phyloP scores from a whole-genome alignment of 192 early-diverging fungal species.

The Rhizoclosmatium sp. region DNA sequence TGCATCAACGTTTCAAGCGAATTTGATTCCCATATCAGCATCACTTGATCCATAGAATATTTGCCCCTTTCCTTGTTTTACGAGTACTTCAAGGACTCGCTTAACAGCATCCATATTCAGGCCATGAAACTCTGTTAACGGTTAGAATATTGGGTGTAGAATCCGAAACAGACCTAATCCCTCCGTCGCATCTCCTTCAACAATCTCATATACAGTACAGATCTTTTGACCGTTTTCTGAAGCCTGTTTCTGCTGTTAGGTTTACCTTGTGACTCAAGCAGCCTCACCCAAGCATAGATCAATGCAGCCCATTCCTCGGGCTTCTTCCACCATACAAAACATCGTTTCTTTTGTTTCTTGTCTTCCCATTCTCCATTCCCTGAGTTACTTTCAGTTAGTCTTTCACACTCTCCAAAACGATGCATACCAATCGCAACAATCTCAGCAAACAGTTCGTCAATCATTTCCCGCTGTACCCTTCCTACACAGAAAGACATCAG shows the following conservation, averaged over 20 bases:
- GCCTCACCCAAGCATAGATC: constrained; percentile 82
- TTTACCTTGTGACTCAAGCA: neutral
- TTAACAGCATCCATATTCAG: constrained; percentile 76
- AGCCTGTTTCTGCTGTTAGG: constrained; percentile 51
- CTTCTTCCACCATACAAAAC: constrained; percentile 85
- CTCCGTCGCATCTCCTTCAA: constrained; percentile 81
- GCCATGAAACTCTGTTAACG: constrained; percentile 76
- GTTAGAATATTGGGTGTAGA: neutral
- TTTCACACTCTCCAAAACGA: neutral
- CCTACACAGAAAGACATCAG: constrained; percentile 45
- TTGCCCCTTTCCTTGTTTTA: constrained; percentile 83
- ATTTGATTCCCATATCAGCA: constrained; percentile 85
- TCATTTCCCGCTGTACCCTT: constrained; percentile 64
- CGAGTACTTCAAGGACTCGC: constrained; percentile 81
- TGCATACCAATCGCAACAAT: constrained; percentile 40
- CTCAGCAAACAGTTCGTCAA: constrained; percentile 77
- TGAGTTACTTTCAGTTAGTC: neutral
- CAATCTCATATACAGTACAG: constrained; percentile 87
- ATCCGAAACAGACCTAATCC: constrained; percentile 65
- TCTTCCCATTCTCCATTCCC: constrained; percentile 67
- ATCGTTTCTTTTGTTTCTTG: constrained; percentile 55
- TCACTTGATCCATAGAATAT: constrained; percentile 71
- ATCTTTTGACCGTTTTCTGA: constrained; percentile 78
- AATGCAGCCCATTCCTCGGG: constrained; percentile 89
- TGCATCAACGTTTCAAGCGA: constrained; percentile 59